Conservation (phyloP, 23 red algal species). For the Gracilaria domingensis region DNA sequence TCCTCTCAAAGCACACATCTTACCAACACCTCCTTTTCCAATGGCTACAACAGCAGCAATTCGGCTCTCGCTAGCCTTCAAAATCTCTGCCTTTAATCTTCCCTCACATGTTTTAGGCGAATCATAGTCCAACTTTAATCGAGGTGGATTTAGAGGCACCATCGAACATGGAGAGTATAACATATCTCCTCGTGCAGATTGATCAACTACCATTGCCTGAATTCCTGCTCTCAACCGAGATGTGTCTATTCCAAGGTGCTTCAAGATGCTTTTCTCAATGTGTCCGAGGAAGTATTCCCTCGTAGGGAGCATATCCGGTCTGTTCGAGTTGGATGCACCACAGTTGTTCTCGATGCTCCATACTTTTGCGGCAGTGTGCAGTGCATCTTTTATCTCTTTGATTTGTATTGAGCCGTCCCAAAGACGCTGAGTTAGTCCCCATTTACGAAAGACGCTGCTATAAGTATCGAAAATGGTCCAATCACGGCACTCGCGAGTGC, state of each 20-base stretch:
- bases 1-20: not conserved
- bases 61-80: not conserved
- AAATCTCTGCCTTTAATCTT: not conserved
- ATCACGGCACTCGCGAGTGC: too few relatives aligned
- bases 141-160: slow-evolving; percentile 3
- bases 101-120: not conserved
- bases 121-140: slow-evolving; percentile 5
- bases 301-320: not conserved
- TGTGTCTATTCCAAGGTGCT: not conserved
- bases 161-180: not conserved
- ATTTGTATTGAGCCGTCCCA: not conserved
- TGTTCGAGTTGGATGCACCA: not conserved
- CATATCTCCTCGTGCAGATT: not conserved
- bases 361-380: too few relatives aligned
- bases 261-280: not conserved
- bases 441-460: not conserved
- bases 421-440: not conserved
- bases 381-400: not conserved
- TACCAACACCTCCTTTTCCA: slow-evolving; percentile 18
- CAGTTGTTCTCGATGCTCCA: not conserved
- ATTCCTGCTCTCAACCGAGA: not conserved
- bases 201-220: not conserved
- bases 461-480: slow-evolving; percentile 8
- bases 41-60: slow-evolving; percentile 7
- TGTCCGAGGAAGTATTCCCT: not conserved